Evolutionary conservation across 805 yeast species (phyloP).

Genomic region (Saturnispora hagleri): DNA sequence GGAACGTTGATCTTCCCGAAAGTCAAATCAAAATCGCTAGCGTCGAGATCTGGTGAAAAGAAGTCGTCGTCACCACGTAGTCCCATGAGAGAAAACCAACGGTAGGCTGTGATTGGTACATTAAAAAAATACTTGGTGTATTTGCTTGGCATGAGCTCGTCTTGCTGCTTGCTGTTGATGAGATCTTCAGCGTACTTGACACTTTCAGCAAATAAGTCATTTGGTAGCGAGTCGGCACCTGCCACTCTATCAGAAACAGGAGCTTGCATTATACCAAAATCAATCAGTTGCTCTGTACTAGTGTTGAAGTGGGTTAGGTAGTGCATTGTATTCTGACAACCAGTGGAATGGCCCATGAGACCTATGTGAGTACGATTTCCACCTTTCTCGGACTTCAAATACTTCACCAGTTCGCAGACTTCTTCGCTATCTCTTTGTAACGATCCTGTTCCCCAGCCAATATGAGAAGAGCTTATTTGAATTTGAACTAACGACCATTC

Average conservation of each 20-base stretch:
- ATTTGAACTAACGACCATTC: conserved; percentile 57
- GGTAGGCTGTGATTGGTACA: conserved; percentile 59
- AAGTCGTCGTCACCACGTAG: conserved; percentile 70
- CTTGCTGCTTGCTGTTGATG: conserved; percentile 34
- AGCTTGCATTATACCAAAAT: conserved; percentile 65
- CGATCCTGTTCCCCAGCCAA: conserved; percentile 72
- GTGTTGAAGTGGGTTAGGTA: conserved; percentile 36
- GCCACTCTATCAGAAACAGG: conserved; percentile 63
- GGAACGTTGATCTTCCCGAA: conserved; percentile 50
- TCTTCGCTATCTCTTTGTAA: conserved; percentile 52
- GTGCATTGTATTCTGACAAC: conserved; percentile 68
- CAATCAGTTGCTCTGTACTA: conserved; percentile 22
- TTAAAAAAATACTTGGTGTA: conserved; percentile 37
- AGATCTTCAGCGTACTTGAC: conserved; percentile 29
- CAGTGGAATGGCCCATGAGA: conserved; percentile 79
- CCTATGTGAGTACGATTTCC: conserved; percentile 42
- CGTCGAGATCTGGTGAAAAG: conserved; percentile 49
- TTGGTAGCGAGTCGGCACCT: conserved; percentile 11
- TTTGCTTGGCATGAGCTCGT: conserved; percentile 44
- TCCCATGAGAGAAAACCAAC: conserved; percentile 57
- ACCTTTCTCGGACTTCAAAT: conserved; percentile 39
- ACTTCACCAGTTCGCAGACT: conserved; percentile 44
- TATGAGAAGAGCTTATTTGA: conserved; percentile 44
- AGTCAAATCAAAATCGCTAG: conserved; percentile 32
- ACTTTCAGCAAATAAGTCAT: conserved; percentile 15